These are phyloP conservation scores for Ceratonia siliqua DNA, from an alignment of 306 rosid genomes.

Conservation along the genomic window DNA sequence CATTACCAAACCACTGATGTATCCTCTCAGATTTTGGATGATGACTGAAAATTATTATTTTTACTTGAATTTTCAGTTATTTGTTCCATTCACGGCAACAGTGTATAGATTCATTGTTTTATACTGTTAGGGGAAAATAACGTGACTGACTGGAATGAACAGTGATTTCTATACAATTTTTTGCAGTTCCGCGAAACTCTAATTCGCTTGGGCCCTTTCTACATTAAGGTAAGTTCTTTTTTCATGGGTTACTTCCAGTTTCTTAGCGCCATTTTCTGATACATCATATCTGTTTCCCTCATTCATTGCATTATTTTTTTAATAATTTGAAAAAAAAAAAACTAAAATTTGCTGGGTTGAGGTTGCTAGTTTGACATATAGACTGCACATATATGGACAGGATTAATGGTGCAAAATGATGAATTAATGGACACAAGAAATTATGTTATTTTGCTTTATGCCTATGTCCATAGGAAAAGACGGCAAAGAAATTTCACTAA, in stretches of 20 bases:
- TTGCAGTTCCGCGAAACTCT: constrained; percentile 97
- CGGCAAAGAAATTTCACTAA: background rate
- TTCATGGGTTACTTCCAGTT: constrained; percentile 28
- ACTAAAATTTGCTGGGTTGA: constrained; percentile 2
- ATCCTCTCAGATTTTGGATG: background rate
- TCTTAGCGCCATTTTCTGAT: background rate
- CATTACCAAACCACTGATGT: constrained; percentile 20
- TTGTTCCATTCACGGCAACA: constrained; percentile 7
- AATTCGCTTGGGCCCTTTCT: constrained; percentile 95
- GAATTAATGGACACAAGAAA: background rate
- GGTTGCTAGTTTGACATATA: constrained; percentile 25
- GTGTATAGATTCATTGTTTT: constrained; percentile 24
- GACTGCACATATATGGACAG: background rate
- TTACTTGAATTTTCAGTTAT: background rate
- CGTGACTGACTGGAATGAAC: constrained; percentile 34
- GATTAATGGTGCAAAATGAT: background rate
- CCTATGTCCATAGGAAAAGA: background rate
- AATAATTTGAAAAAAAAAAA: background rate
- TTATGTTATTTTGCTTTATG: background rate
- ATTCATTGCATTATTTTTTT: constrained; percentile 26
- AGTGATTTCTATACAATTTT: constrained; percentile 41
- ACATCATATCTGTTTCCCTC: background rate
- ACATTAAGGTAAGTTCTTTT: constrained; percentile 82
- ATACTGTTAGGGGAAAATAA: constrained; percentile 30
- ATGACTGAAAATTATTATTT: background rate